Base-by-base conservation (phyloP, 139 green algal species). In the Auxenochlorella protothecoides region DNA sequence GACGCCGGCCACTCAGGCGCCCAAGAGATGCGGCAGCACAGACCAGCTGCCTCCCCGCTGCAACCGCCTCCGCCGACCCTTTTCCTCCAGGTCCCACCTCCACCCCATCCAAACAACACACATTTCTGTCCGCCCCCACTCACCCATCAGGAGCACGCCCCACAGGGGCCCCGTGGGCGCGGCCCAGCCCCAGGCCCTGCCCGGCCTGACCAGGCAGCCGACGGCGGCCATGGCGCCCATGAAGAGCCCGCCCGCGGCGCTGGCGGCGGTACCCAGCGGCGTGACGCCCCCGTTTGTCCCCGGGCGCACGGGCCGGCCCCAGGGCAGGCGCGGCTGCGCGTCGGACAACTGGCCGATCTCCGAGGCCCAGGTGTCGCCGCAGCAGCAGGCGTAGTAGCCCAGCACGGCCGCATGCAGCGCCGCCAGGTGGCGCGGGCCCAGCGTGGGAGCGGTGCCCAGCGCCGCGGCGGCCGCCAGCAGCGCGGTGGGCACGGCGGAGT, bases 261-360 rank as follows among this genome's bases (percentile, higher is more conserved):
- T 86, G 3, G 89, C 88, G 4, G 69, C 77, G 6, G 93, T 68
- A 13, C 93, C 93, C 66, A 92, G 73, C 59, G 74, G 51, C 0
- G 89, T 93, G 0, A 98, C 87, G 7, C 86, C 92, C 3, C 92
- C 93, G 78, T 97, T 93, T 15, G 89, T 93, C 66, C 92, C 92
- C 3, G 78, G 81, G 3, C 82, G 72, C n/a, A 92, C 87, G 8
- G 74, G 77, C 11, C 89, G 74, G 9, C 57, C 57, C 57, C 27
- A 44, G 27, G 27, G 27, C 27, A 98, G 86, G 13, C 86, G 79
- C 0, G 93, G 93, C 65, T 75, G 16, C 16, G 59, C 14, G 9
- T 70, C n/a, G 53, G 72, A 85, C 10, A 97, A 83, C 44, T 93
- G 81, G 2, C 93, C 93, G 4, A 98, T 54, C 85, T 98, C 93